These are phyloP conservation scores for Pyrenophora graminea DNA, from an alignment of 2,329 filamentous ascomycete genomes.

Conservation along the genomic window DNA sequence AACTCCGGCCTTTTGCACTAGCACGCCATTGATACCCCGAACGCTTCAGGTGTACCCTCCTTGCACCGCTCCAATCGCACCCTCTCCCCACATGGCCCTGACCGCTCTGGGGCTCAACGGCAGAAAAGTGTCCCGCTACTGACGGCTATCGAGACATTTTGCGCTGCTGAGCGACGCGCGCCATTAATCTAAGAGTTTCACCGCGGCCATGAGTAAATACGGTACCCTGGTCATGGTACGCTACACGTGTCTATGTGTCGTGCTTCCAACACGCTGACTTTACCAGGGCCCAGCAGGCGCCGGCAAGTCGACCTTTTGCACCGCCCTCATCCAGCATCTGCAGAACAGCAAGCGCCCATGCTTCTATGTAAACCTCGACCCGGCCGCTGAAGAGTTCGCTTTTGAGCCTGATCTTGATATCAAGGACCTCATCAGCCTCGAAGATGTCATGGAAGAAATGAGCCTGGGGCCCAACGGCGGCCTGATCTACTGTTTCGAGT, in stretches of 20 bases:
- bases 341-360: conserved; percentile 88
- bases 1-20: conserved; percentile 13
- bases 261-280: conserved; percentile 6
- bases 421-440: conserved; percentile 88
- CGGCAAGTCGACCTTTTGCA: conserved; percentile 97
- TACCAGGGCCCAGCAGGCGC: conserved; percentile 81
- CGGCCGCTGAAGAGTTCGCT: conserved; percentile 88
- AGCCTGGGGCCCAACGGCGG: conserved; percentile 88
- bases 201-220: conserved; percentile 79
- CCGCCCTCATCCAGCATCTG: conserved; percentile 88
- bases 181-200: background rate
- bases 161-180: conserved; percentile 10
- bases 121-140: conserved; percentile 21
- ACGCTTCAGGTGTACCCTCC: background rate
- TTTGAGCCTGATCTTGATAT: conserved; percentile 94
- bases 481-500: conserved; percentile 95
- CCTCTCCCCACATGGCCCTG: conserved; percentile 7
- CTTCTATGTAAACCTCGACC: conserved; percentile 98
- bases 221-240: conserved; percentile 85
- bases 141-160: background rate
- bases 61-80: conserved; percentile 14
- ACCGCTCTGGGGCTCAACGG: conserved; percentile 6
- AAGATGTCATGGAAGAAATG: conserved; percentile 97
- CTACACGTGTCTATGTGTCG: background rate
- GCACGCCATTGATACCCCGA: conserved; percentile 23